Evolutionary conservation across 169 alveolate species (phyloP).

Genomic region (Fabrea salina): DNA sequence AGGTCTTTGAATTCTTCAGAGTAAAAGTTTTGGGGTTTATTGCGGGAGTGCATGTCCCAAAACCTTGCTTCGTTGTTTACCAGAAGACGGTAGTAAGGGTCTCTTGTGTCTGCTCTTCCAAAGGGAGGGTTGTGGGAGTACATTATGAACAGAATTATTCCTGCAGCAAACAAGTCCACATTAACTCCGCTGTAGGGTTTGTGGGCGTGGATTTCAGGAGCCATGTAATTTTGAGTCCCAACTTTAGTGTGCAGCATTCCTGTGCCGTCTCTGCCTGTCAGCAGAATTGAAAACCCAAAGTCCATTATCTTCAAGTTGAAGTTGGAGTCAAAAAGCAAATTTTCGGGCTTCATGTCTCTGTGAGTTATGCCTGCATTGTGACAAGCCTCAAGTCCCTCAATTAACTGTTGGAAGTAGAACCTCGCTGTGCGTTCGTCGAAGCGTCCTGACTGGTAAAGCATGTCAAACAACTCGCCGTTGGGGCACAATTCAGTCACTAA

Average conservation of each 20-base stretch:
- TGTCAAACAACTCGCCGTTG: constrained; percentile 66
- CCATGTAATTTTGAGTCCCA: constrained; percentile 62
- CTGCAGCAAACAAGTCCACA: constrained; percentile 69
- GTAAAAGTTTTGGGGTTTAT: background rate
- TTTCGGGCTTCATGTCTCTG: constrained; percentile 72
- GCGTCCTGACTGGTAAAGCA: constrained; percentile 46
- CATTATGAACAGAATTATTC: constrained; percentile 67
- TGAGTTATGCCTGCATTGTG: constrained; percentile 49
- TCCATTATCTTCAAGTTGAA: constrained; percentile 60
- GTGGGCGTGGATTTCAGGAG: constrained; percentile 50
- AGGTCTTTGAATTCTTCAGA: background rate
- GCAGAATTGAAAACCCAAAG: constrained; percentile 58
- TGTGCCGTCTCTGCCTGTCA: constrained; percentile 42
- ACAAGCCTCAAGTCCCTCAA: constrained; percentile 46
- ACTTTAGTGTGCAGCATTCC: constrained; percentile 36
- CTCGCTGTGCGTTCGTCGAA: constrained; percentile 46
- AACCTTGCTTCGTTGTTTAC: background rate
- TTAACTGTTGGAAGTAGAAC: constrained; percentile 46
- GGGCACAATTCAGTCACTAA: constrained; percentile 61
- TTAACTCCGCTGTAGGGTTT: constrained; percentile 45
- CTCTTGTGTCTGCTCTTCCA: constrained; percentile 50
- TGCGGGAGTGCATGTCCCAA: constrained; percentile 12
- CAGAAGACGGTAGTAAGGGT: constrained; percentile 34
- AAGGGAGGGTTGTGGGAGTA: constrained; percentile 69
- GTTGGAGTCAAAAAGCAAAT: constrained; percentile 47